These are phyloP conservation scores for Metroxylon sagu DNA, from an alignment of 176 grass and related monocot species.

Conservation along the genomic window DNA sequence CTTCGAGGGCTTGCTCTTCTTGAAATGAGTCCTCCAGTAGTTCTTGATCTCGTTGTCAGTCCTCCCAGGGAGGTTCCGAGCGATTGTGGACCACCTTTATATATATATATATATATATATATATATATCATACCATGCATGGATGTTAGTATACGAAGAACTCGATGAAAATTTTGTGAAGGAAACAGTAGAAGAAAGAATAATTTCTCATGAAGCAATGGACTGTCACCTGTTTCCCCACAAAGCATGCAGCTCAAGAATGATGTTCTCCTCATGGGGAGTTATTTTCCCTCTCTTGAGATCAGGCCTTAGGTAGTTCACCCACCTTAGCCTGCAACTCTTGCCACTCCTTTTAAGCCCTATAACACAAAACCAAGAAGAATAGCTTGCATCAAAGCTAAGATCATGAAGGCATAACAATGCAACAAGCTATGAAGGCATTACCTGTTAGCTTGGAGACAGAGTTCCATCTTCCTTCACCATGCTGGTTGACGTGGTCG, in stretches of 20 bases:
- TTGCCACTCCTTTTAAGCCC: slow-evolving; percentile 7
- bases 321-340: slow-evolving; percentile 19
- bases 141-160: too few relatives aligned
- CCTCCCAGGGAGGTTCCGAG: slow-evolving; percentile 74
- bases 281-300: slow-evolving; percentile 18
- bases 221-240: slow-evolving; percentile 12
- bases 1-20: slow-evolving; percentile 73
- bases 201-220: too few relatives aligned
- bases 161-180: too few relatives aligned
- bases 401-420: too few relatives aligned
- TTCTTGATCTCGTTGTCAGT: slow-evolving; percentile 99
- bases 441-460: slow-evolving; percentile 73
- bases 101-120: not conserved
- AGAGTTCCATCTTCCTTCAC: slow-evolving; percentile 91
- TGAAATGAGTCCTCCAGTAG: slow-evolving; percentile 98
- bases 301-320: slow-evolving; percentile 20
- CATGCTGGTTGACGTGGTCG: slow-evolving; percentile 67
- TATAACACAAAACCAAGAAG: not conserved
- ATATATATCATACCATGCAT: too few relatives aligned
- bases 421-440: too few relatives aligned
- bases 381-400: not conserved
- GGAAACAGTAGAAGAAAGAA: too few relatives aligned
- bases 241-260: slow-evolving; percentile 14
- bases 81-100: slow-evolving; percentile 84
- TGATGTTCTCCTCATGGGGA: slow-evolving; percentile 6